Percentiles rank a stretch among this genome's conserved stretches.
These are phyloP conservation scores for Lecanicillium sp. DNA, from an alignment of 2,329 filamentous ascomycete genomes.

Conservation along the genomic window DNA sequence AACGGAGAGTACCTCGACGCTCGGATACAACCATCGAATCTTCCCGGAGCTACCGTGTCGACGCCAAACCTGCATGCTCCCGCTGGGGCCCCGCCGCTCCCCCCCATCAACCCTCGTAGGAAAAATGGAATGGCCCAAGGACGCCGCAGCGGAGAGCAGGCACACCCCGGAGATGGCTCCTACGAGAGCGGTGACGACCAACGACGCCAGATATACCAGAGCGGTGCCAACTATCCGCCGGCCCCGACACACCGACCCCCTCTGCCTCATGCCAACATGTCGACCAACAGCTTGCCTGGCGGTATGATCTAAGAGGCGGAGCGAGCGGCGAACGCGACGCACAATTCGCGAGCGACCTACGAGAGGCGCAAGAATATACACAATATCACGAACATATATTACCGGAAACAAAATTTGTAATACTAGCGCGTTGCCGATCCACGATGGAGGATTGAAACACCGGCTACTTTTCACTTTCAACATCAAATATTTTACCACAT, in stretches of 20 bases:
- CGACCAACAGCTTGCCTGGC: conserved; percentile 31
- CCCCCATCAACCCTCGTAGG: conserved; percentile 54
- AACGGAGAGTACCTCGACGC: neutral
- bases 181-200: conserved; percentile 23
- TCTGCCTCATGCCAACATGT: conserved; percentile 22
- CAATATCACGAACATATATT: conserved; percentile 2
- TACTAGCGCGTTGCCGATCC: neutral
- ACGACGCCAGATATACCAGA: conserved; percentile 35
- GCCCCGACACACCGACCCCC: conserved; percentile 22
- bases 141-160: conserved; percentile 30
- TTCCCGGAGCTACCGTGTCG: conserved; percentile 27
- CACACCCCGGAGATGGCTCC: conserved; percentile 23
- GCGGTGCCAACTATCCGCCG: conserved; percentile 24
- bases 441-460: neutral
- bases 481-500: conserved; percentile 3
- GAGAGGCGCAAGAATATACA: neutral
- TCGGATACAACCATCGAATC: conserved; percentile 33
- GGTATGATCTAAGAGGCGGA: conserved; percentile 38
- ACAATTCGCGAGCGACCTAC: neutral
- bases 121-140: conserved; percentile 36
- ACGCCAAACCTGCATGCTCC: conserved; percentile 33
- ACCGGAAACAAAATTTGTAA: conserved; percentile 5
- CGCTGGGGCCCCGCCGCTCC: conserved; percentile 42
- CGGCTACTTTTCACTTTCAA: conserved; percentile 9
- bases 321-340: neutral